Conservation (phyloP, 495 filamentous ascomycete species). For the Penicillium pulvis region DNA sequence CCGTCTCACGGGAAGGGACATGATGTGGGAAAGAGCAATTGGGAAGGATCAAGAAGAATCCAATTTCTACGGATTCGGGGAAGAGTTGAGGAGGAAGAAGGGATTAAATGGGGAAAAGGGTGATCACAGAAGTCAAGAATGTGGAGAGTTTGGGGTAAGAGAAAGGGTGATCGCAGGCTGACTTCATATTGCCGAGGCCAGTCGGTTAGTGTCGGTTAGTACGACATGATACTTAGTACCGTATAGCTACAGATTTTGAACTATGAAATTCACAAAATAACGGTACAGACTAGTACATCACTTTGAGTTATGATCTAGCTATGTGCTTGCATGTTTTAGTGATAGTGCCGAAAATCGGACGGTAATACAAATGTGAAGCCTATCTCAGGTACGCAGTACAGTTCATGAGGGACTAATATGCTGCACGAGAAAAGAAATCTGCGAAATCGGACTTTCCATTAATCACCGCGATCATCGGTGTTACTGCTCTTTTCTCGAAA, state of each 20-base stretch:
- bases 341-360: neutral
- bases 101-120: slow-evolving; percentile 7
- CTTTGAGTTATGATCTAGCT: too few relatives aligned
- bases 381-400: neutral
- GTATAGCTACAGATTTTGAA: neutral
- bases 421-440: neutral
- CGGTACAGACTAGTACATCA: neutral
- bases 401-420: too few relatives aligned
- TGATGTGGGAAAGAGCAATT: slow-evolving; percentile 20
- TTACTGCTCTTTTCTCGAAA: neutral
- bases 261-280: neutral
- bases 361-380: neutral
- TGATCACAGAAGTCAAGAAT: slow-evolving; percentile 10
- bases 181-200: slow-evolving; percentile 32
- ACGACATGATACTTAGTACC: neutral
- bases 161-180: slow-evolving; percentile 25
- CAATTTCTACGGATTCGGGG: slow-evolving; percentile 16
- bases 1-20: slow-evolving; percentile 44
- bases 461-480: neutral
- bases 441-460: neutral
- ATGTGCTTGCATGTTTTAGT: too few relatives aligned
- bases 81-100: slow-evolving; percentile 9
- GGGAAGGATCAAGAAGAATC: slow-evolving; percentile 11
- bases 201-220: slow-evolving; percentile 32
- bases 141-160: slow-evolving; percentile 13